Evolutionary conservation across 2,329 filamentous ascomycete genomes (phyloP).

Genomic region (Epichloe typhina): DNA sequence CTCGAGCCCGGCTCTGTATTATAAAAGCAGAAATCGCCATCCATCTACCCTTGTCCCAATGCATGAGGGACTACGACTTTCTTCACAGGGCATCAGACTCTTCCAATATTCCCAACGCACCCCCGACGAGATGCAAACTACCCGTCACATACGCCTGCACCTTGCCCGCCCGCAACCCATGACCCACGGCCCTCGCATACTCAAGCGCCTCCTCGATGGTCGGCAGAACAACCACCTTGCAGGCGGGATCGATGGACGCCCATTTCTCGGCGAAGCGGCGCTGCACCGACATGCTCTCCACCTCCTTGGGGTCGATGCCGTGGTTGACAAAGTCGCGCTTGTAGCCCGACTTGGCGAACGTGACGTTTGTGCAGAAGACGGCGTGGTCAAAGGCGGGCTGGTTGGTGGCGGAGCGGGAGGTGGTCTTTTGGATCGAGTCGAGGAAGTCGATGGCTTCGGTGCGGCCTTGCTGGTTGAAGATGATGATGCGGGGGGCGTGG

Average conservation of each 20-base stretch:
- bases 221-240: slow-evolving; percentile 32
- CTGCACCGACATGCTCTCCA: slow-evolving; percentile 39
- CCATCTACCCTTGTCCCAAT: too few species aligned
- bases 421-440: slow-evolving; percentile 27
- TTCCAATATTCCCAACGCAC: slow-evolving; percentile 36
- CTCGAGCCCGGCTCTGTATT: slow-evolving; percentile 37
- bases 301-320: slow-evolving; percentile 36
- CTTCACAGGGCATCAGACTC: slow-evolving; percentile 28
- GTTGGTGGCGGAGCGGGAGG: slow-evolving; percentile 15
- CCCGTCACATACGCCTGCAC: slow-evolving; percentile 44
- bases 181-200: slow-evolving; percentile 26
- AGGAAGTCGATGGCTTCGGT: slow-evolving; percentile 41
- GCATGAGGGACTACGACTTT: not conserved
- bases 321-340: slow-evolving; percentile 45
- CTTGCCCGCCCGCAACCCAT: slow-evolving; percentile 19
- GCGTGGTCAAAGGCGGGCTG: slow-evolving; percentile 50
- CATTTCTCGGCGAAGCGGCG: slow-evolving; percentile 39
- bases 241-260: slow-evolving; percentile 31
- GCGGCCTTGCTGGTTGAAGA: slow-evolving; percentile 78
- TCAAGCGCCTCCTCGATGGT: slow-evolving; percentile 44
- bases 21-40: slow-evolving; percentile 9
- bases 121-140: slow-evolving; percentile 50
- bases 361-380: slow-evolving; percentile 72
- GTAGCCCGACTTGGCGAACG: slow-evolving; percentile 36
- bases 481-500: slow-evolving; percentile 38